phyloP scores from a whole-genome alignment of 331 rosid species.

The Pyracantha coccinea region DNA sequence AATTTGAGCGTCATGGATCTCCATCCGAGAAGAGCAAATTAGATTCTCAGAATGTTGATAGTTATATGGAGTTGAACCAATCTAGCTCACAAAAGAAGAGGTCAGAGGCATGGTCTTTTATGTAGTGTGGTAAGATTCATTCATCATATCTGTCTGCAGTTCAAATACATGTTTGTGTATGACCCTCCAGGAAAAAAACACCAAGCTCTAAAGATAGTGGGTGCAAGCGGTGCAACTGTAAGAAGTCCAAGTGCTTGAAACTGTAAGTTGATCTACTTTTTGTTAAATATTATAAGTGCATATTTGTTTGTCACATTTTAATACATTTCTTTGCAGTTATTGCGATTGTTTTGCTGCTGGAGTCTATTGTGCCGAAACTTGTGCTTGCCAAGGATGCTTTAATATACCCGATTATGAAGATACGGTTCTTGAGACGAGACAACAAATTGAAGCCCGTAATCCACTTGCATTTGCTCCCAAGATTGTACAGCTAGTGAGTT shows the following conservation, averaged over 20 bases:
- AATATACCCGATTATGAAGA: slow-evolving; percentile 38
- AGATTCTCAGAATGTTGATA: slow-evolving; percentile 14
- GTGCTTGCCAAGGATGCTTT: slow-evolving; percentile 65
- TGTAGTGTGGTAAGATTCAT: background rate
- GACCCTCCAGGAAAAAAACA: slow-evolving; percentile 44
- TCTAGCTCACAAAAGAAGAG: slow-evolving; percentile 39
- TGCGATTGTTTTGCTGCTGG: slow-evolving; percentile 78
- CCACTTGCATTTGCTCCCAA: slow-evolving; percentile 66
- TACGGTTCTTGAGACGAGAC: slow-evolving; percentile 32
- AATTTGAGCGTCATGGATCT: slow-evolving; percentile 18
- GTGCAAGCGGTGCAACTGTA: slow-evolving; percentile 59
- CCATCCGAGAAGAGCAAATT: slow-evolving; percentile 19
- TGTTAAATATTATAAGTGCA: background rate
- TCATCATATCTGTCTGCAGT: background rate
- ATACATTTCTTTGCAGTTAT: slow-evolving; percentile 36
- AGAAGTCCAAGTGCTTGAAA: slow-evolving; percentile 62
- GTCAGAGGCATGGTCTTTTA: slow-evolving; percentile 24
- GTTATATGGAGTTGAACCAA: slow-evolving; percentile 24
- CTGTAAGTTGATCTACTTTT: slow-evolving; percentile 43
- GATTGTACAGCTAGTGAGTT: slow-evolving; percentile 31
- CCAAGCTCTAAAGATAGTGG: slow-evolving; percentile 17
- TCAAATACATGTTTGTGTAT: slow-evolving; percentile 9
- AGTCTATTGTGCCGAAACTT: slow-evolving; percentile 33
- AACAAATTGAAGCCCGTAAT: slow-evolving; percentile 43
- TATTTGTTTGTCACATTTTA: background rate